Evolutionary conservation across 768 basidiomycete species (phyloP).

Genomic region (Kwoniella dendrophila): DNA sequence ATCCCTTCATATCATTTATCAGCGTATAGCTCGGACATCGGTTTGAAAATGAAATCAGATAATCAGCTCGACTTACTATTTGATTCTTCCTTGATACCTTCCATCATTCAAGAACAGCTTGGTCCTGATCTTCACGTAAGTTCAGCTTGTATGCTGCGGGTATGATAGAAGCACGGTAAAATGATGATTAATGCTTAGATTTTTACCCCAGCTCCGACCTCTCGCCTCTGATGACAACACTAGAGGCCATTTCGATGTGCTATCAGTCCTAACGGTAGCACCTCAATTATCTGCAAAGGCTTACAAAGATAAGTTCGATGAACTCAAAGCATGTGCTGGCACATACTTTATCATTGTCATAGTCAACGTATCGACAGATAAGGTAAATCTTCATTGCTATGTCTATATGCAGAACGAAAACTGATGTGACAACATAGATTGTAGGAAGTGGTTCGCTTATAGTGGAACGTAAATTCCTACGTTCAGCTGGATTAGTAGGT

Average conservation of each 20-base stretch:
- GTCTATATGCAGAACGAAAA: not conserved
- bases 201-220: slow-evolving; percentile 74
- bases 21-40: not conserved
- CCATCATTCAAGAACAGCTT: slow-evolving; percentile 7
- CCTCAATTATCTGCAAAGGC: slow-evolving; percentile 68
- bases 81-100: slow-evolving; percentile 22
- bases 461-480: slow-evolving; percentile 91
- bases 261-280: slow-evolving; percentile 70
- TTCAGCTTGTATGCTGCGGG: not conserved
- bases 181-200: not conserved
- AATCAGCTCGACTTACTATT: slow-evolving; percentile 23
- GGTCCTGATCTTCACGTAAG: slow-evolving; percentile 25
- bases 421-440: slow-evolving; percentile 57
- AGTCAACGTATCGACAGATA: slow-evolving; percentile 70
- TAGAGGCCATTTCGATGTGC: slow-evolving; percentile 80
- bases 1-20: not conserved
- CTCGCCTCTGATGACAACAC: slow-evolving; percentile 79
- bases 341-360: slow-evolving; percentile 88
- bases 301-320: slow-evolving; percentile 60
- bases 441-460: slow-evolving; percentile 82
- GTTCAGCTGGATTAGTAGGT: slow-evolving; percentile 80
- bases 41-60: slow-evolving; percentile 5
- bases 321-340: slow-evolving; percentile 44
- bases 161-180: not conserved
- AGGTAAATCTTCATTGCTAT: slow-evolving; percentile 16